Percentiles rank a stretch among this genome's conserved stretches.
Evolutionary conservation across 352 stramenopile genomes (phyloP).

Genomic region (Globisporangium takayamanum): DNA sequence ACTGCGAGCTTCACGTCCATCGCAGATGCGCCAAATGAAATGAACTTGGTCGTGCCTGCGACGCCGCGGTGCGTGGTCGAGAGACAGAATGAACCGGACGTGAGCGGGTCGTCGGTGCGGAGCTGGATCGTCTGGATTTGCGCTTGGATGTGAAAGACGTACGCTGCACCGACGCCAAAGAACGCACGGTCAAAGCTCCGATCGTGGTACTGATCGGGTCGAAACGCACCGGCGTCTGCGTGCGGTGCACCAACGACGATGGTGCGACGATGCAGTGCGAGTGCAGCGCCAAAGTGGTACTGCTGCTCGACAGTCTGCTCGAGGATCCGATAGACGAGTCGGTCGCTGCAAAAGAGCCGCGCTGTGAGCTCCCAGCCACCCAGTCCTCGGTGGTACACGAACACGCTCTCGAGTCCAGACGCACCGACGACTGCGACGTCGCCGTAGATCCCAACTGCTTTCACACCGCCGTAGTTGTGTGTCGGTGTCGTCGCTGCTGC

Average conservation of each 20-base stretch:
- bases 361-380: constrained; percentile 44
- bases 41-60: constrained; percentile 40
- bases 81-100: constrained; percentile 68
- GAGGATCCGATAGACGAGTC: constrained; percentile 75
- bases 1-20: constrained; percentile 71
- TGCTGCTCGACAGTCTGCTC: constrained; percentile 71
- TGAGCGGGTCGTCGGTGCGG: constrained; percentile 53
- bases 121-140: constrained; percentile 66
- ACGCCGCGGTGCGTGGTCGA: constrained; percentile 54
- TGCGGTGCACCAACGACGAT: constrained; percentile 88
- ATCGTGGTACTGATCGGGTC: constrained; percentile 45
- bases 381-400: constrained; percentile 58
- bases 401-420: constrained; percentile 54
- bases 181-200: constrained; percentile 48
- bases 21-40: constrained; percentile 65
- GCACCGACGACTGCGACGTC: constrained; percentile 90
- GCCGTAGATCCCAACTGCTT: constrained; percentile 72
- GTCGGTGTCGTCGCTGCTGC: constrained; percentile 28
- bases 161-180: constrained; percentile 67
- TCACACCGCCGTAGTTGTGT: constrained; percentile 58
- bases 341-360: constrained; percentile 73
- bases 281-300: constrained; percentile 83
- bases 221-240: constrained; percentile 65
- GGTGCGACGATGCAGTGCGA: constrained; percentile 80
- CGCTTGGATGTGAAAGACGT: constrained; percentile 69